Evolutionary conservation across 305 asterid species (phyloP), one percentile per base, ranked within the genome.

Genomic region (Fraxinus velutina): DNA sequence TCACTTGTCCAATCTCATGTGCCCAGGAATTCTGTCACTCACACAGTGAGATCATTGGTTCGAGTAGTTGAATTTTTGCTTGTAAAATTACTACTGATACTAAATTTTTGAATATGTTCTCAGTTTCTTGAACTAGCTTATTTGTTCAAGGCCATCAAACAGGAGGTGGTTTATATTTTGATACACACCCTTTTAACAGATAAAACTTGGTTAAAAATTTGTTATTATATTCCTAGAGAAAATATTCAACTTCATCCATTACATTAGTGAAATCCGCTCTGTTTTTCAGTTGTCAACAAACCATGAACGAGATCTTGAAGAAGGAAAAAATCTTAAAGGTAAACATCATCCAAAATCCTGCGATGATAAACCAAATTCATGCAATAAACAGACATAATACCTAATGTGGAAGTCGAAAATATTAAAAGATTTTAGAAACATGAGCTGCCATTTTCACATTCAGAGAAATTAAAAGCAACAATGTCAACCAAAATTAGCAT

Each of bases 361-460:
- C 0, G 0, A 50, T 50, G 52, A 10, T 44, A 44, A 15, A 47
- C 21, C 60, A 47, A 47, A 47, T 50, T 15, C 21, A 50, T 15
- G 60, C 21, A 50, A 50, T 15, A 15, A 55, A 19, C 27, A 52
- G 9, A 15, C 62, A 52, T 52, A 52, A 1, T 52, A 17, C 22
- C 24, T 5, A 47, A 7, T n/a, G 60, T 50, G 6, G 24, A 52
- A 52, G 60, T 19, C 15, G 15, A 64, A 64, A 64, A 64, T 3
- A 24, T 64, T 10, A 22, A 64, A 64, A 64, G 15, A 22, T 64
- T 9, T 30, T 9, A 81, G 37, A 64, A 10, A 68, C 80, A 10
- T 19, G 24, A 42, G 36, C 74, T 29, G 76, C n/a, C 74, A 64
- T 62, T 78, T 73, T 80, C 82, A 76, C 74, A 44, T 81, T 21